Conservation (phyloP, 2,329 filamentous ascomycete genomes). For the Pseudogymnoascus sp. region DNA sequence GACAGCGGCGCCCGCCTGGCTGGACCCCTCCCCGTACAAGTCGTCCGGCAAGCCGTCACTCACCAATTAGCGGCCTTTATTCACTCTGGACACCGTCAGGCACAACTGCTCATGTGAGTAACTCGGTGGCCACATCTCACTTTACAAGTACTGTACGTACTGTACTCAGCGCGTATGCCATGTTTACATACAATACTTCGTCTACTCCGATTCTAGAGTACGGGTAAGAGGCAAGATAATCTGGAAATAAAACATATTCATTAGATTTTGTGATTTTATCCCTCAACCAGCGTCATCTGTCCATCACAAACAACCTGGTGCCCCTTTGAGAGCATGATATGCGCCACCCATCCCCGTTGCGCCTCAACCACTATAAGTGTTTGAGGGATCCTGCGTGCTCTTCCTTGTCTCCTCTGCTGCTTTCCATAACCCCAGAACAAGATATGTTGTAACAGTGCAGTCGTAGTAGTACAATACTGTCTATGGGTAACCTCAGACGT, state of each 20-base stretch:
- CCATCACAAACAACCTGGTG: not conserved
- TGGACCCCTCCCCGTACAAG: slow-evolving; percentile 8
- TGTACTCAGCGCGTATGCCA: not conserved
- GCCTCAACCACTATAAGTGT: not conserved
- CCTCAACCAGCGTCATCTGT: slow-evolving; percentile 1
- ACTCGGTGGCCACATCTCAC: not conserved
- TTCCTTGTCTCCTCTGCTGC: not conserved
- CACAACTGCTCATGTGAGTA: slow-evolving; percentile 7
- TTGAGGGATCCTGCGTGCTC: not conserved
- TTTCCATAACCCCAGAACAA: not conserved
- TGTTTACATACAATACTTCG: not conserved
- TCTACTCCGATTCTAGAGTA: not conserved
- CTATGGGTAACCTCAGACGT: not conserved
- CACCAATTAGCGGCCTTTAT: slow-evolving; percentile 6
- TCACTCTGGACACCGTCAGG: not conserved
- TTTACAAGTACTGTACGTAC: not conserved
- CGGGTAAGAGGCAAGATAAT: not conserved
- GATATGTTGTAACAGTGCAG: not conserved
- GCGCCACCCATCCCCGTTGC: not conserved
- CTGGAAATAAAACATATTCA: slow-evolving; percentile 3
- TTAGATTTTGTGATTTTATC: slow-evolving; percentile 8
- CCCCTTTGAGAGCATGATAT: not conserved
- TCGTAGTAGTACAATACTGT: slow-evolving; percentile 1
- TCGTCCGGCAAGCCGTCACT: not conserved
- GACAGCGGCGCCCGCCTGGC: slow-evolving; percentile 4